Base-by-base conservation (phyloP, 441 rosid genomes). In the Corymbia citriodora region DNA sequence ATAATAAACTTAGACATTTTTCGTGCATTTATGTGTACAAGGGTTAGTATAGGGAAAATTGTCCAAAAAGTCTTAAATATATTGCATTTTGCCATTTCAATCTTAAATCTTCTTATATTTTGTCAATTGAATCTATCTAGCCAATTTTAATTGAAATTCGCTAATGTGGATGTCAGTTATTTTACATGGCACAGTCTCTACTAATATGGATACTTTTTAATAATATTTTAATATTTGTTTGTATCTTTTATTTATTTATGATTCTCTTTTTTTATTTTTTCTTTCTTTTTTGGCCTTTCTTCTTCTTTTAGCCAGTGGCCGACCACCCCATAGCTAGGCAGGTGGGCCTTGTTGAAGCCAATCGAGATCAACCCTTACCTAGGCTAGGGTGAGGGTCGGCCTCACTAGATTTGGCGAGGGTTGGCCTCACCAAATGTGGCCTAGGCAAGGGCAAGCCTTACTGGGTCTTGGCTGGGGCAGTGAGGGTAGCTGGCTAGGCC, bases 381-480 rank as follows among this genome's bases (percentile, higher is more conserved):
- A 40, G 45, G 45, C 6, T 40, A 40, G 45, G 45, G 45, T 40
- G 45, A 40, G 45, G 45, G 45, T 6, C 6, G 6, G 7, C 29
- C 0, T 9, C 0, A 27, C 63, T 9, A 57, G 63, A 40, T 40
- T 40, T 40, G 45, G 6, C 6, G 0, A 57, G 61, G 61, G 27
- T 19, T 0, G 0, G 2, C 59, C 9, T 55, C 45, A 5, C 6
- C 45, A 40, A 40, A 40, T 40, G 45, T 40, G 45, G 0, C 0
- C 4, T 8, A 19, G 1, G 59, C 1, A 2, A 55, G 59, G 59
- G 11, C 8, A 0, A 3, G 10, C 63, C 29, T 59, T 23, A 12
- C 23, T 0, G 2, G 0, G 5, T 23, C 6, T 1, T 0, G 10
- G 1, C 0, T 23, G 7, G 6, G 63, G 63, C 6, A 0, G 29